Evolutionary conservation across 2,329 filamentous ascomycete species (phyloP), one percentile per base, ranked within the genome.

Genomic region (Neoscytalidium dimidiatum): DNA sequence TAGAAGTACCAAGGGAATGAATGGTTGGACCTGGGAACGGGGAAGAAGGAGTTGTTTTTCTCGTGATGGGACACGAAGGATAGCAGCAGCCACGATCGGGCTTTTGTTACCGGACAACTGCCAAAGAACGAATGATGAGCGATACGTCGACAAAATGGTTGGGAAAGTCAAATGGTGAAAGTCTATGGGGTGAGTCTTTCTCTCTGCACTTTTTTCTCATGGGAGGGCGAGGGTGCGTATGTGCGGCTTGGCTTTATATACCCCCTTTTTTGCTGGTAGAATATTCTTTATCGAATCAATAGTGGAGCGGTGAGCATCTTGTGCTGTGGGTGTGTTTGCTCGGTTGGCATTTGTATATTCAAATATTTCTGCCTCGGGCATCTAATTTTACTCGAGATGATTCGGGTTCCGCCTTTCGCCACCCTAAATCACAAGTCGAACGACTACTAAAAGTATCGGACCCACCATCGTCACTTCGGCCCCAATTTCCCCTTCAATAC

Each of bases 191-290:
- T 46, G 56, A 60, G 56, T 60, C 26, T 60, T 46, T 60, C n/a
- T 46, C 14, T 23, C 29, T 46, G 17, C 11, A 28, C 9, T 33
- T 23, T 44, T 7, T 43, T 44, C 21, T 28, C 23, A 19, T 41
- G 21, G 53, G 23, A 26, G 35, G 35, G 56, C 35, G 28, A 60
- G 56, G 41, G 56, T 60, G 56, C n/a, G 56, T 60, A 60, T 46
- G 56, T 60, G 56, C 33, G 56, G 56, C 56, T 60, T 60, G 53
- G 53, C 53, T 57, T 57, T 57, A 44, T 60, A 60, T 60, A 60
- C 56, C 56, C 56, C 56, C 56, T 43, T 44, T 41, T 49, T 52
- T 52, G 7, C 26, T 56, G 56, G 56, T 60, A 60, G 56, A 60
- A 46, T 33, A 11, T 29, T 57, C 35, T 58, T 21, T 44, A 28